A percentile compares a stretch with the other conserved stretches of the same genome.
Conservation (phyloP, 2,329 filamentous ascomycete species). For the Nemania sp. region DNA sequence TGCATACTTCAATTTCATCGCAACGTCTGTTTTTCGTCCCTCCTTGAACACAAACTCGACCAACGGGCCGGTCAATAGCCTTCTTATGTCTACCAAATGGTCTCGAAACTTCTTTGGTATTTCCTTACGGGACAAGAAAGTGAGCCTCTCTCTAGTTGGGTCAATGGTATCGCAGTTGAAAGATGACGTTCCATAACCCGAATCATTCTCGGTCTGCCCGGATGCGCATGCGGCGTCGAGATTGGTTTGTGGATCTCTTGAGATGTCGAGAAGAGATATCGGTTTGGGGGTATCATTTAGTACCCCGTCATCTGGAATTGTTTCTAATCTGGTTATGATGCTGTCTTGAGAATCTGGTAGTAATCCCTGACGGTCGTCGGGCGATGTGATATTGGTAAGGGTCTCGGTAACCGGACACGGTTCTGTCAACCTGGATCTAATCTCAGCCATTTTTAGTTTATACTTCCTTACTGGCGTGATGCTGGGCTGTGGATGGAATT, state of each 20-base stretch:
- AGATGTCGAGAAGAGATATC: background rate
- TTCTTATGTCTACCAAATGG: conserved; percentile 5
- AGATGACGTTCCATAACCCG: conserved; percentile 9
- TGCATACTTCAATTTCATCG: conserved; percentile 14
- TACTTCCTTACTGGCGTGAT: no score
- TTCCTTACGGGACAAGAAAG: conserved; percentile 8
- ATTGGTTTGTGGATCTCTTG: background rate
- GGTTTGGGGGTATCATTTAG: background rate
- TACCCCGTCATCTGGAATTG: background rate
- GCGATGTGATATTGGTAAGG: background rate
- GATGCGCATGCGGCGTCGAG: background rate
- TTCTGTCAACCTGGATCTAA: background rate
- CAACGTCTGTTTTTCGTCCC: background rate
- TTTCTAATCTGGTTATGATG: background rate
- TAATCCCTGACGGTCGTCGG: no score
- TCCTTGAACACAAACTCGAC: conserved; percentile 9
- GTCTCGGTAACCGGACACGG: background rate
- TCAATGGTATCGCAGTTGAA: background rate
- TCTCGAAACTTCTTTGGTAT: conserved; percentile 3
- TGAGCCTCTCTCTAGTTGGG: background rate
- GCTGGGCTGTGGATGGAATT: no score
- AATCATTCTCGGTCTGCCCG: conserved; percentile 1
- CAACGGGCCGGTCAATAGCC: background rate
- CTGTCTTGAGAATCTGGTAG: no score
- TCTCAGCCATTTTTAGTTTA: background rate